Evolutionary conservation across 1,284 basidiomycete genomes (phyloP).

Genomic region (Baeospora myosura): DNA sequence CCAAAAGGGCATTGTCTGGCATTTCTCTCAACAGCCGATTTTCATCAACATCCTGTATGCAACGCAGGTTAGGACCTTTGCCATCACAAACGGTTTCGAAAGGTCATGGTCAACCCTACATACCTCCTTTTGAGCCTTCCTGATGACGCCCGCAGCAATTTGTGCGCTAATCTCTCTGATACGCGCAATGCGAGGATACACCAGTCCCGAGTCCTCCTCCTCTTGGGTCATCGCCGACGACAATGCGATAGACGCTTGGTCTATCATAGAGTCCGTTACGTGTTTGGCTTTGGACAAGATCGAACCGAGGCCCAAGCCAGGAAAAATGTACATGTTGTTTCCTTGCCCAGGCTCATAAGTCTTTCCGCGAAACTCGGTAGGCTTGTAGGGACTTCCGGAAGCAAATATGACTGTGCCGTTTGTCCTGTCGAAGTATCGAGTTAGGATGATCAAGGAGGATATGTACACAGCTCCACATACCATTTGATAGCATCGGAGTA

Average conservation of each 20-base stretch:
- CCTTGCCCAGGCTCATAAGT: slow-evolving; percentile 81
- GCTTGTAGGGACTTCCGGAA: slow-evolving; percentile 84
- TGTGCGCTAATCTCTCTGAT: slow-evolving; percentile 79
- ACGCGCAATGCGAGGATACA: slow-evolving; percentile 73
- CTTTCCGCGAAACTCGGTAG: slow-evolving; percentile 50
- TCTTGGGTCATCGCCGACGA: slow-evolving; percentile 69
- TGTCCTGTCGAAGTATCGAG: slow-evolving; percentile 49
- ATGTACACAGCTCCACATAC: too few relatives aligned
- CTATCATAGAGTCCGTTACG: slow-evolving; percentile 79
- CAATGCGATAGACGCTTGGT: slow-evolving; percentile 70
- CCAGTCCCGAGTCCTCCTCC: slow-evolving; percentile 57
- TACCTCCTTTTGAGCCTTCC: slow-evolving; percentile 70
- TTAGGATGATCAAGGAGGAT: background rate
- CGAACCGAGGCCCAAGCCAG: slow-evolving; percentile 74
- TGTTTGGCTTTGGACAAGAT: slow-evolving; percentile 60
- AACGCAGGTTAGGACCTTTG: too few relatives aligned
- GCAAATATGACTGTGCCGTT: slow-evolving; percentile 79
- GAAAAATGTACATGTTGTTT: slow-evolving; percentile 85
- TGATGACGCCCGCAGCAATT: slow-evolving; percentile 71
- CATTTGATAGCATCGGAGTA: slow-evolving; percentile 69
- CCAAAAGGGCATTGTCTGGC: slow-evolving; percentile 48
- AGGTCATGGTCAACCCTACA: slow-evolving; percentile 17
- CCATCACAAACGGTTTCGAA: too few relatives aligned
- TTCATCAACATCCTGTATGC: slow-evolving; percentile 50
- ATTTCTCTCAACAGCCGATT: slow-evolving; percentile 46